phyloP scores from a whole-genome alignment of 2,329 filamentous ascomycete genomes.

The Cordyceps farinosa region DNA sequence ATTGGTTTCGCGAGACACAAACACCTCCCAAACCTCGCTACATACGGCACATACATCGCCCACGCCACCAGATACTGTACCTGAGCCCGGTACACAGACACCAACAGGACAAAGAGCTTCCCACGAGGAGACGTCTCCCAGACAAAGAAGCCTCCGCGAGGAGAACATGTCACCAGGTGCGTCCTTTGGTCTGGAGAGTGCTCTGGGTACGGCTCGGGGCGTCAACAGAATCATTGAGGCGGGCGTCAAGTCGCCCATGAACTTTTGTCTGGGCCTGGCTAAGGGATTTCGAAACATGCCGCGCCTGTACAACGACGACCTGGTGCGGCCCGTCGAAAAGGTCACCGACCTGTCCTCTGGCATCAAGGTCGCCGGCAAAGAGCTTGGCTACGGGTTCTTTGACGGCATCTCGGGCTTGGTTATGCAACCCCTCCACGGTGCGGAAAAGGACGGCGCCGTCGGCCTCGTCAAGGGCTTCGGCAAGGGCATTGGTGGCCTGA shows the following conservation, averaged over 20 bases:
- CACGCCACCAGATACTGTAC: not conserved
- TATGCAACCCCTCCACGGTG: slow-evolving; percentile 68
- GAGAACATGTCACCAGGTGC: slow-evolving; percentile 11
- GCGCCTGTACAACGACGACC: slow-evolving; percentile 79
- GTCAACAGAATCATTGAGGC: slow-evolving; percentile 69
- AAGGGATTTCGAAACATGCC: slow-evolving; percentile 88
- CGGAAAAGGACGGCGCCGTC: slow-evolving; percentile 42
- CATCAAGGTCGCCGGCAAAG: slow-evolving; percentile 71
- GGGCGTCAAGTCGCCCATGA: slow-evolving; percentile 77
- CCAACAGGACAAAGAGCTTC: not conserved
- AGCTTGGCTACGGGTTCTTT: slow-evolving; percentile 72
- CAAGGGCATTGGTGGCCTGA: slow-evolving; percentile 76
- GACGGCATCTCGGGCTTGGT: slow-evolving; percentile 79
- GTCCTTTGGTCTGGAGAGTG: slow-evolving; percentile 47
- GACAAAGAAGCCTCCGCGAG: not conserved
- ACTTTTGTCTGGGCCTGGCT: slow-evolving; percentile 77
- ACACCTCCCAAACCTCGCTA: slow-evolving; percentile 6
- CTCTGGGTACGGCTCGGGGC: slow-evolving; percentile 62
- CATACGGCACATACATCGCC: not conserved
- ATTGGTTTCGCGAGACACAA: not conserved
- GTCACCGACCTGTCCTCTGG: slow-evolving; percentile 76
- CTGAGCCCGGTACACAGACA: not conserved
- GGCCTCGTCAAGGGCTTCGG: slow-evolving; percentile 77
- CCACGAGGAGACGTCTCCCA: not conserved
- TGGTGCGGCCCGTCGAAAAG: slow-evolving; percentile 71